Base-by-base conservation (phyloP, 2,329 filamentous ascomycete species). In the Paraconiothyrium brasiliense region DNA sequence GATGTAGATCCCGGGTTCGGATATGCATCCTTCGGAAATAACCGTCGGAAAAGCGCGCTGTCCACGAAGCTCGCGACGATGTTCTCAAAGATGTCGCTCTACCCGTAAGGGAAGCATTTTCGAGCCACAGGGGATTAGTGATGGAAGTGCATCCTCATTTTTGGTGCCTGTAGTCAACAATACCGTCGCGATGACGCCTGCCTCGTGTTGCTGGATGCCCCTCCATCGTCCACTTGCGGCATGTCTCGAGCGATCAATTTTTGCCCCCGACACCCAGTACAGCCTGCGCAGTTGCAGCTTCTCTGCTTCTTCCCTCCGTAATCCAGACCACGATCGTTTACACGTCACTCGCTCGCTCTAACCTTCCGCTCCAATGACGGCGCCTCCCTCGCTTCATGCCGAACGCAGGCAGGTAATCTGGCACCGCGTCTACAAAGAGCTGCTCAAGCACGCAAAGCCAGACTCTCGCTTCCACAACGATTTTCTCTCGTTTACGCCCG, bases 391-490 rank as follows among this genome's bases (percentile, higher is more conserved):
- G 16, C 24, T 61, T 62, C 59, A 64, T 34, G 20, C 43, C 4
- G 57, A 62, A 54, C 60, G 61, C 48, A 64, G 63, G 9, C 70
- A 65, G 41, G 41, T 66, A 30, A 67, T 78, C 43, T 73, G 74
- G 69, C 59, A 65, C 1, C 63, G 57, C 50, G 71, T 81, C 46
- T 80, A 79, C 73, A 64, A 67, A 11, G 66, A 76, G 37, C 75
- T 83, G 27, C 66, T 76, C 51, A 67, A 75, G 52, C 71, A 82
- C 54, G 81, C 80, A 10, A 52, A 76, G 5, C 80, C 81, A 7
- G 81, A 83, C 64, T 81, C 81, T 34, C 78, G 81, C 51, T 80
- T 79, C 69, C 71, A 81, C 67, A 76, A 69, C 65, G 80, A 82
- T 69, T 83, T 81, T 66, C 74, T 78, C 16, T 72, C 72, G 48